Evolutionary conservation across 2,329 filamentous ascomycete genomes (phyloP).

Genomic region (Penicillium digitatum): DNA sequence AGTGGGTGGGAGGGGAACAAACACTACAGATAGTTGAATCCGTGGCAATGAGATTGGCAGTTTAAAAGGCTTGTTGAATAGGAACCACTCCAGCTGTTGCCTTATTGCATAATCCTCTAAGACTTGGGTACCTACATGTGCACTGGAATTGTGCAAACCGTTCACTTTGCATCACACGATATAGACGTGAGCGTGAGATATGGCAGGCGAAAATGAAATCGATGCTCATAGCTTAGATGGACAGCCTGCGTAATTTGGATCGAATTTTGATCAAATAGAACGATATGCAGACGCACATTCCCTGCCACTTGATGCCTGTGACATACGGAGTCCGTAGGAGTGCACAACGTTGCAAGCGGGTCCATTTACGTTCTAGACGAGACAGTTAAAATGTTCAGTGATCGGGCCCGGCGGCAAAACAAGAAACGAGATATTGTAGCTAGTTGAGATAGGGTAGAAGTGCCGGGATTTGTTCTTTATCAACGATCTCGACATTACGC

Average conservation of each 20-base stretch:
- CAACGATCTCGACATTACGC: not conserved
- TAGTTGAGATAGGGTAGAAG: not conserved
- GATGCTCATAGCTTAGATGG: not conserved
- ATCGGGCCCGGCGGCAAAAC: not conserved
- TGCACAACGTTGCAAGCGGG: not conserved
- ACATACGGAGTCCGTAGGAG: not conserved
- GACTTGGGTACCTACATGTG: not conserved
- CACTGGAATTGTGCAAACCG: not conserved
- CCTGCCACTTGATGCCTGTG: not conserved
- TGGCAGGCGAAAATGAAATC: not conserved
- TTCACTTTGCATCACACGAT: not conserved
- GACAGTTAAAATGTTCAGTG: not conserved
- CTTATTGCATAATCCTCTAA: not conserved
- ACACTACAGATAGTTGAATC: not conserved
- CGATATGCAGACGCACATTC: not conserved
- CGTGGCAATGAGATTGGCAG: not conserved
- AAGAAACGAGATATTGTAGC: slow-evolving; percentile 1
- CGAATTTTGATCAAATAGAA: not conserved
- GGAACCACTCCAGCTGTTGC: not conserved
- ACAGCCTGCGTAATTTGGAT: not conserved
- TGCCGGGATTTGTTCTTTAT: not conserved
- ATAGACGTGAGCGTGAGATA: not conserved
- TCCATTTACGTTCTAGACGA: slow-evolving; percentile 5
- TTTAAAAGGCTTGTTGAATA: not conserved
- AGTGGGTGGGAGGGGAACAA: no score